Evolutionary conservation across 2,329 filamentous ascomycete species (phyloP), one percentile per base, ranked within the genome.

Genomic region (Amphichorda felina): DNA sequence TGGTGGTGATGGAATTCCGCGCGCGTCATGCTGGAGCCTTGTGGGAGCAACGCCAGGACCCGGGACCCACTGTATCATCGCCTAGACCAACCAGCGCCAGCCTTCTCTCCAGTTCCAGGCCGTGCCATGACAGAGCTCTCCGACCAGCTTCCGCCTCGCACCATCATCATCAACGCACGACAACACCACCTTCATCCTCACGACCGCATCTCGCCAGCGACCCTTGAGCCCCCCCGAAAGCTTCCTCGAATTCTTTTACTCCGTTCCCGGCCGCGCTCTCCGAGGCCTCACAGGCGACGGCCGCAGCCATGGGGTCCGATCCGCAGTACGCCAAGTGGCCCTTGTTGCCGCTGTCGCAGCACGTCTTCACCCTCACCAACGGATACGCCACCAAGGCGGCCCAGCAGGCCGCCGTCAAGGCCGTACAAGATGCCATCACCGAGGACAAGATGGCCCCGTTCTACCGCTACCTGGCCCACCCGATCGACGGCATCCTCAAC

Each of bases 391-490:
- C 77, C 40, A 70, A 72, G 54, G 45, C 64, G 39, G 60, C 70
- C 40, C 84, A 88, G 60, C 76, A 88, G 60, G 61, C 72, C 38
- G 76, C 84, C 27, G 69, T 79, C 45, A 82, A 84, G 61, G 68
- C 69, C 41, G 69, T 93, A 40, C 81, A 88, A 67, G 79, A 88
- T 72, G 83, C 81, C 58, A 89, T 93, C 59, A 64, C 66, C 50
- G 75, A 86, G 61, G 72, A 89, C 58, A 84, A 87, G 66, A 91
- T 91, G 82, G 84, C 84, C 14, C 83, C 84, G 19, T 74, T 93
- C 42, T 93, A 91, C 66, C 77, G 80, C 53, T 83, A 88, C 57
- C 72, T 93, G 34, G 82, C 84, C 43, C 83, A 91, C 52, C 84
- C 84, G 6, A 69, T 75, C 42, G 82, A 91, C 42, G 87, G 87